Conservation (phyloP, 176 grass and related monocot species). For the Chloris gayana region DNA sequence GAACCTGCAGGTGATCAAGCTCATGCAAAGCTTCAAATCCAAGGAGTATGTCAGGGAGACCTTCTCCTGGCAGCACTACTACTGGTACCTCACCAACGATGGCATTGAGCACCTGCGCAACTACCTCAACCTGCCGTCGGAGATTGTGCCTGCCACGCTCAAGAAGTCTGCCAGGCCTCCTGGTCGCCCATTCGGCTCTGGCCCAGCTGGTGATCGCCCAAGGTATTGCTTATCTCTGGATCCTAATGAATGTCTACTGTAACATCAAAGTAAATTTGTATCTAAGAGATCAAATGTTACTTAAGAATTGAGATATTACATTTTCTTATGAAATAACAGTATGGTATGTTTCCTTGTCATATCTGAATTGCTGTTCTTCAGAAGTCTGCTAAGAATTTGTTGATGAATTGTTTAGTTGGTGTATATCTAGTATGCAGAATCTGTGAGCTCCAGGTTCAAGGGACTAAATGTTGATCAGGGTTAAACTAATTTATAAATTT, state of each 20-base stretch:
- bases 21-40: constrained; percentile 99
- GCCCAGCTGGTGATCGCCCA: constrained; percentile 79
- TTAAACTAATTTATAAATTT: neutral
- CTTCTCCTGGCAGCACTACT: constrained; percentile 89
- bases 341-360: neutral
- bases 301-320: too few species aligned
- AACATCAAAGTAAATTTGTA: neutral
- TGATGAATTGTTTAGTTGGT: neutral
- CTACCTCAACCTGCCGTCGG: constrained; percentile 85
- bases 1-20: constrained; percentile 91
- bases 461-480: too few species aligned
- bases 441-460: too few species aligned
- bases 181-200: constrained; percentile 76
- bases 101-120: constrained; percentile 85
- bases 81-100: constrained; percentile 96
- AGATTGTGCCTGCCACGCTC: constrained; percentile 89
- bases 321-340: neutral
- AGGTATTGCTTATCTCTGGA: constrained; percentile 40
- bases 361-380: neutral
- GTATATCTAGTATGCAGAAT: neutral
- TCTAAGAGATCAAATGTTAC: too few species aligned
- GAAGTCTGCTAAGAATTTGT: neutral
- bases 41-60: constrained; percentile 96
- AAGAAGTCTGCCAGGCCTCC: constrained; percentile 90
- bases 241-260: neutral